These are phyloP conservation scores for Fusarium dimerum DNA, from an alignment of 2,329 filamentous ascomycete species.

Conservation along the genomic window DNA sequence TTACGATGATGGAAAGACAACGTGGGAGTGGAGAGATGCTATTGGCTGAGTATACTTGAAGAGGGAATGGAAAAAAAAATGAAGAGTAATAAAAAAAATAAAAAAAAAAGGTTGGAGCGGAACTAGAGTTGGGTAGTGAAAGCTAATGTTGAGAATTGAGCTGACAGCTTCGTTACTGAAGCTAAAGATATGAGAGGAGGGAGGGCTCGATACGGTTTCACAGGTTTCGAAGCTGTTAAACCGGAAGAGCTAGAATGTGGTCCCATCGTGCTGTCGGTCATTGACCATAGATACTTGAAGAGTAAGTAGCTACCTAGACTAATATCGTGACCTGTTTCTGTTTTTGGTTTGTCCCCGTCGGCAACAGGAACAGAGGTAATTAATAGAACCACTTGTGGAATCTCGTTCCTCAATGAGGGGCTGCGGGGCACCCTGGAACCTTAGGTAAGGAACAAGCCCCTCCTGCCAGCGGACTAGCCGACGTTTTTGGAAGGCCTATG, in stretches of 20 bases:
- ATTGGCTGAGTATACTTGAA: background rate
- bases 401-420: background rate
- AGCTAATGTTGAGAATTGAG: background rate
- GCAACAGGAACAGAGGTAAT: background rate
- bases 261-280: background rate
- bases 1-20: background rate
- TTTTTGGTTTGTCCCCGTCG: background rate
- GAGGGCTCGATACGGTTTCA: background rate
- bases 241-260: too few species aligned
- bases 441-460: conserved; percentile 17
- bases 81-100: too few species aligned
- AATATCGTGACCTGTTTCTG: background rate
- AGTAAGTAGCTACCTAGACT: background rate
- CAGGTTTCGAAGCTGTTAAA: too few species aligned
- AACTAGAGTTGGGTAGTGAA: background rate
- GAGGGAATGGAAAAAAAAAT: conserved; percentile 1
- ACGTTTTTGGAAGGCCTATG: background rate
- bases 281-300: background rate
- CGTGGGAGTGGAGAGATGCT: background rate
- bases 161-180: background rate
- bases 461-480: conserved; percentile 7
- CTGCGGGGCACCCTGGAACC: conserved; percentile 4
- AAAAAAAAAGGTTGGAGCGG: conserved; percentile 3
- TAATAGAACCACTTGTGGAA: background rate
- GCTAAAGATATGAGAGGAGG: background rate